Percentiles rank a stretch among this genome's conserved stretches.
Conservation (phyloP, 129 eudicot genomes). For the Flaveria sonorensis region DNA sequence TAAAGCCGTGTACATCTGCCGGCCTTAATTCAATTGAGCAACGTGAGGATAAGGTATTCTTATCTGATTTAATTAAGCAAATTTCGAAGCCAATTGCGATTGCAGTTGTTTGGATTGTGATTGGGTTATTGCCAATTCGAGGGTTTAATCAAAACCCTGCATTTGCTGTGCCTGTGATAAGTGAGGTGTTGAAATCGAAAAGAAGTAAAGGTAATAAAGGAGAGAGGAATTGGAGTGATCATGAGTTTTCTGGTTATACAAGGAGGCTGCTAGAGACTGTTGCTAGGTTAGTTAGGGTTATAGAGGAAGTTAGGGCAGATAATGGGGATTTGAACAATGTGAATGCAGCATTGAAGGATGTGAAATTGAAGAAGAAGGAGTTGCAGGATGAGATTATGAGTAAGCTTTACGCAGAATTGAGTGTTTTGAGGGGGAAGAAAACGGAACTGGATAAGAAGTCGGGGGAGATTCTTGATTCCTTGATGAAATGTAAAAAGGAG, state of each 20-base stretch:
- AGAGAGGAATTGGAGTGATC: conserved; percentile 29
- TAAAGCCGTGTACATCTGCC: conserved; percentile 15
- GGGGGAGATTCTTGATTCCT: conserved; percentile 24
- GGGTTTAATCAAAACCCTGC: conserved; percentile 47
- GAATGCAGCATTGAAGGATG: conserved; percentile 55
- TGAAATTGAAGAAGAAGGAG: conserved; percentile 51
- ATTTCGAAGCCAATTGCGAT: conserved; percentile 47
- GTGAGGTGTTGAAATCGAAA: conserved; percentile 26
- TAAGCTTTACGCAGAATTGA: conserved; percentile 49
- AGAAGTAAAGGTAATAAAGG: conserved; percentile 30
- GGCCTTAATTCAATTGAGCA: background rate
- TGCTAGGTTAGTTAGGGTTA: conserved; percentile 41
- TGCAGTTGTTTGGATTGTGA: conserved; percentile 44
- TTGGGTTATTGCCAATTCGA: conserved; percentile 53
- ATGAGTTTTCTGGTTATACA: conserved; percentile 56
- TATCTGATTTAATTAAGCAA: conserved; percentile 22
- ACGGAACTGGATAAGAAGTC: conserved; percentile 33
- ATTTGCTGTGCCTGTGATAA: conserved; percentile 44
- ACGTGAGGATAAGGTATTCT: conserved; percentile 29
- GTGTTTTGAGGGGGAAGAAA: conserved; percentile 39
- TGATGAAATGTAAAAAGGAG: conserved; percentile 38
- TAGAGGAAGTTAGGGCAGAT: conserved; percentile 51
- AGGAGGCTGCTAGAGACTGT: conserved; percentile 47
- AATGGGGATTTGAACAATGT: conserved; percentile 42
- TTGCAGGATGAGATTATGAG: conserved; percentile 59